Base-by-base conservation (phyloP, 2,329 filamentous ascomycete genomes). In the Pseudophaeomoniella oleicola region DNA sequence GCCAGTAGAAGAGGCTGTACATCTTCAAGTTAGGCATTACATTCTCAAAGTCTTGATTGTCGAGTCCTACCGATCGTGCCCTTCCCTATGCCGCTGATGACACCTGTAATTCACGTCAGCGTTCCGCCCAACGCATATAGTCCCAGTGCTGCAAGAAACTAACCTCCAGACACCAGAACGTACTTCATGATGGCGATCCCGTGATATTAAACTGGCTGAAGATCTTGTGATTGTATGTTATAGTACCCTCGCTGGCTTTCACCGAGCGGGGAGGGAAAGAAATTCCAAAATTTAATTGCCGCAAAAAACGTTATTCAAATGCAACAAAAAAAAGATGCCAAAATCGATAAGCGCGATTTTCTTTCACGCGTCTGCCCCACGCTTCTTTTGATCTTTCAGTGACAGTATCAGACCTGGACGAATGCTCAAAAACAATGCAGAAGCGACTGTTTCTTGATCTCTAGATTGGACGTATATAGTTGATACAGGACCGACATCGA, bases 121-220 rank as follows among this genome's bases (percentile, higher is more conserved):
- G 32, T 17, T 16, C 16, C 12, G 33, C 30, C 17, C 36, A 14
- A 10, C n/a, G 11, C 9, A 17, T 30, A 38, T 27, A 44, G 32
- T 31, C 39, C 42, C 39, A 41, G 40, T 39, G 38, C 48, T 57
- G n/a, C n/a, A n/a, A n/a, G n/a, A n/a, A n/a, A n/a, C 65, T 63
- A 59, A 81, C 79, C 81, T 69, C 81, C 81, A 49, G 78, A 82
- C 47, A 85, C 79, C 47, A 85, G 67, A 59, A 86, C 77, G 68
- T 84, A 84, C 66, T 84, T 83, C 80, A 85, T 86, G 16, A 34
- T 44, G 29, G 30, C 16, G 16, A n/a, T n/a, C n/a, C n/a, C n/a
- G n/a, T n/a, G n/a, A n/a, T n/a, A n/a, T n/a, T n/a, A n/a, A n/a
- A n/a, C 15, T n/a, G 12, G 10, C n/a, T 9, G 6, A 16, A n/a